These are phyloP conservation scores for Chenopodium quinoa DNA, from an alignment of 148 eudicot species.

Conservation along the genomic window DNA sequence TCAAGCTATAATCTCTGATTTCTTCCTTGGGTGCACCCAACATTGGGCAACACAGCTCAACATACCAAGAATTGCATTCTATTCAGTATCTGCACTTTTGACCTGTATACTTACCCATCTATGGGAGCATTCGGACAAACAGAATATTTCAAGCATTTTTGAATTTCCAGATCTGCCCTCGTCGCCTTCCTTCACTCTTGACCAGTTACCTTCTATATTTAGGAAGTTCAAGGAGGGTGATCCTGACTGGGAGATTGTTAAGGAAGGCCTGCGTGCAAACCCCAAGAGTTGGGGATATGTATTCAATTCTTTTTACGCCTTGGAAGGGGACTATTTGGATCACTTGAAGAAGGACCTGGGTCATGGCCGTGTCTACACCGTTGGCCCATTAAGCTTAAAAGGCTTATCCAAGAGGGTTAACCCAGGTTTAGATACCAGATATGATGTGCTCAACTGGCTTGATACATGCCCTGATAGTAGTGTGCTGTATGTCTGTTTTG, in stretches of 20 bases:
- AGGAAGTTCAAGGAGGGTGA: slow-evolving; percentile 36
- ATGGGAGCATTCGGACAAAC: slow-evolving; percentile 18
- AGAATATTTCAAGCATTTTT: not conserved
- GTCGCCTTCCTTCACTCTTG: slow-evolving; percentile 36
- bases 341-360: slow-evolving; percentile 30
- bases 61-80: slow-evolving; percentile 51
- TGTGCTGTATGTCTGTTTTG: slow-evolving; percentile 67
- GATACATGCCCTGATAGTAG: slow-evolving; percentile 43
- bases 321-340: slow-evolving; percentile 49
- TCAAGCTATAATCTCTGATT: slow-evolving; percentile 56
- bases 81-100: slow-evolving; percentile 31
- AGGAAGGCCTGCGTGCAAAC: slow-evolving; percentile 37
- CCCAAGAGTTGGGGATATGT: slow-evolving; percentile 49
- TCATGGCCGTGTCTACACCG: slow-evolving; percentile 36
- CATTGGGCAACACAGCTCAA: slow-evolving; percentile 34
- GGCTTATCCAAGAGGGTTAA: slow-evolving; percentile 20
- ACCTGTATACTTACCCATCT: slow-evolving; percentile 16
- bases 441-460: slow-evolving; percentile 49
- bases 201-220: slow-evolving; percentile 37
- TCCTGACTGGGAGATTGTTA: slow-evolving; percentile 32
- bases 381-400: slow-evolving; percentile 46
- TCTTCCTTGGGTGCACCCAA: slow-evolving; percentile 67
- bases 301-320: slow-evolving; percentile 42
- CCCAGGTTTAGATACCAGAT: slow-evolving; percentile 3
- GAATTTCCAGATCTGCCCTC: slow-evolving; percentile 40